These are phyloP conservation scores for Coelastrella sp. DNA, from an alignment of 139 green algal genomes.

Conservation along the genomic window DNA sequence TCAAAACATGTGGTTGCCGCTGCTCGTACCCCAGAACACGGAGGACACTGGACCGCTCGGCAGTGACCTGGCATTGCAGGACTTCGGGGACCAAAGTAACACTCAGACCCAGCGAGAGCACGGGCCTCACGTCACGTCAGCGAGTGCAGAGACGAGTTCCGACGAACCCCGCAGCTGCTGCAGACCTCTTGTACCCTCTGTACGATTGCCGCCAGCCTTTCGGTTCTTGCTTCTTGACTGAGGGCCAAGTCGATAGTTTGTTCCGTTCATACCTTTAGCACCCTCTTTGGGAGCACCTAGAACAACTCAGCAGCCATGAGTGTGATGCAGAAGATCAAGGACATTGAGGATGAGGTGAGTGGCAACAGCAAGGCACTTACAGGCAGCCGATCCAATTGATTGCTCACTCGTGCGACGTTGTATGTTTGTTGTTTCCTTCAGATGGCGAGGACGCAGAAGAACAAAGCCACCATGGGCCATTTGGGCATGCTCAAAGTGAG, in stretches of 20 bases:
- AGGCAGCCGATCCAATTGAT: too few relatives aligned
- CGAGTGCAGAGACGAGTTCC: too few relatives aligned
- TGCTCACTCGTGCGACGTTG: too few relatives aligned
- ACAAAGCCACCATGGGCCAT: conserved; percentile 96
- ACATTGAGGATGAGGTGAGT: conserved; percentile 86
- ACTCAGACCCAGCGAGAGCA: too few relatives aligned
- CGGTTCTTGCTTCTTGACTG: not conserved
- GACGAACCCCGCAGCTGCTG: too few relatives aligned
- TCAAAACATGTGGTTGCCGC: too few relatives aligned
- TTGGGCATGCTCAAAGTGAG: conserved; percentile 93
- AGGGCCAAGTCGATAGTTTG: not conserved
- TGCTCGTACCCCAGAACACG: too few relatives aligned
- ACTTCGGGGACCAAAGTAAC: too few relatives aligned
- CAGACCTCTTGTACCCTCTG: too few relatives aligned
- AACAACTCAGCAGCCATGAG: not conserved
- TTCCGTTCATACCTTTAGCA: not conserved
- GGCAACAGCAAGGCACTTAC: not conserved
- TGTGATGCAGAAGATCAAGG: conserved; percentile 76
- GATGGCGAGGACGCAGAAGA: conserved; percentile 99
- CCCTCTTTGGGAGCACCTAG: not conserved
- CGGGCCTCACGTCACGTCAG: too few relatives aligned
- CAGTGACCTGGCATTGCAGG: too few relatives aligned
- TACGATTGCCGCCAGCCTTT: not conserved
- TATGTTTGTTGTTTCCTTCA: conserved; percentile 49
- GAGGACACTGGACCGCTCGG: too few relatives aligned